Evolutionary conservation across 169 alveolate genomes (phyloP).

Genomic region (Plasmodium yoelii): DNA sequence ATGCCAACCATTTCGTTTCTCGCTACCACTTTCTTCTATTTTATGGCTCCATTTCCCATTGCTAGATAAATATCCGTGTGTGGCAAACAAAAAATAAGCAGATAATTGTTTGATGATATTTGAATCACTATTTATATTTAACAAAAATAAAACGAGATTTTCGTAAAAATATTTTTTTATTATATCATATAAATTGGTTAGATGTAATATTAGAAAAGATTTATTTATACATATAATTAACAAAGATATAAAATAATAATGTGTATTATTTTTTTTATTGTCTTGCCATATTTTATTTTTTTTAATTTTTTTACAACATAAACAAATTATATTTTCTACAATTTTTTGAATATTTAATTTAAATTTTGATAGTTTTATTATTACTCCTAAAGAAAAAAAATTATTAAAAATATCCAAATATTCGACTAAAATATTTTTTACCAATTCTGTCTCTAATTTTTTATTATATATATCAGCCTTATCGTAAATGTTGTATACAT

Average conservation of each 20-base stretch:
- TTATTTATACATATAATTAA: constrained; percentile 36
- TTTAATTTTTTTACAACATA: constrained; percentile 14
- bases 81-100: constrained; percentile 3
- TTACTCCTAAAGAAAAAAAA: constrained; percentile 21
- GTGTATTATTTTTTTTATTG: neutral
- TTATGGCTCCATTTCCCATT: too few relatives aligned
- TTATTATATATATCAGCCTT: neutral
- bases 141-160: constrained; percentile 8
- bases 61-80: constrained; percentile 5
- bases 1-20: neutral
- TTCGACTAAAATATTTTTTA: constrained; percentile 22
- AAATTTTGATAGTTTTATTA: constrained; percentile 4
- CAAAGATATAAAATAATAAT: constrained; percentile 20
- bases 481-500: neutral
- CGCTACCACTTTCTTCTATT: neutral
- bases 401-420: constrained; percentile 8
- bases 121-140: constrained; percentile 18
- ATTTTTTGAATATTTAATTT: neutral
- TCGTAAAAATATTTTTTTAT: constrained; percentile 28
- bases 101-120: constrained; percentile 3
- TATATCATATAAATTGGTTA: constrained; percentile 23
- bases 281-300: constrained; percentile 1
- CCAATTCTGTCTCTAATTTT: constrained; percentile 9
- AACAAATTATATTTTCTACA: constrained; percentile 28
- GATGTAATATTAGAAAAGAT: constrained; percentile 13